Evolutionary conservation across 495 filamentous ascomycete species (phyloP).

Genomic region (Aspergillus incahuasiensis): DNA sequence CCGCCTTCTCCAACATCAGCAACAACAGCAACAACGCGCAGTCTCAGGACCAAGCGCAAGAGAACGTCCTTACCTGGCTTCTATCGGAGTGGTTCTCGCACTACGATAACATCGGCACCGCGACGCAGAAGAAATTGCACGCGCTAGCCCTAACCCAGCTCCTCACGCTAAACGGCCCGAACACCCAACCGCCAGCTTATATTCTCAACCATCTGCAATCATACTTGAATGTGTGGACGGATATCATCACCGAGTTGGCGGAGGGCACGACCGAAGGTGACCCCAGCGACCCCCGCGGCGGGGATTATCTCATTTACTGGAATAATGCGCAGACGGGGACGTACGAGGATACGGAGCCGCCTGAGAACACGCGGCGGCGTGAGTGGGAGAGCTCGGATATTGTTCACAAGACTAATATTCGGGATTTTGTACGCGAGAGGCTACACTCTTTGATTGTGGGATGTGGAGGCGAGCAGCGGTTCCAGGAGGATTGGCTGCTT

Average conservation of each 20-base stretch:
- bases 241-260: slow-evolving; percentile 57
- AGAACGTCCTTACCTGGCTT: slow-evolving; percentile 64
- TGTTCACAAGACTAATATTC: slow-evolving; percentile 65
- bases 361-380: slow-evolving; percentile 54
- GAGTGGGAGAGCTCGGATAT: slow-evolving; percentile 59
- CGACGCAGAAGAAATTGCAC: slow-evolving; percentile 72
- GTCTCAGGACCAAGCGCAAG: slow-evolving; percentile 29
- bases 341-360: slow-evolving; percentile 51
- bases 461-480: slow-evolving; percentile 66
- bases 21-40: background rate
- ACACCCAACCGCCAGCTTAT: slow-evolving; percentile 45
- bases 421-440: slow-evolving; percentile 63
- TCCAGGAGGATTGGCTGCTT: slow-evolving; percentile 73
- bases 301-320: slow-evolving; percentile 53
- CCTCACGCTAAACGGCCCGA: slow-evolving; percentile 56
- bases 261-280: slow-evolving; percentile 41
- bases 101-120: slow-evolving; percentile 75
- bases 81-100: slow-evolving; percentile 82
- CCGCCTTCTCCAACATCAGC: slow-evolving; percentile 14
- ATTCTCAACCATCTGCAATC: slow-evolving; percentile 58
- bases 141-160: slow-evolving; percentile 77
- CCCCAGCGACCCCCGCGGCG: slow-evolving; percentile 32
- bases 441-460: slow-evolving; percentile 60
- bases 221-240: slow-evolving; percentile 66
- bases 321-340: slow-evolving; percentile 30